Evolutionary conservation across 2,329 filamentous ascomycete genomes (phyloP).

Genomic region (Nothophaeocryptopus gaeumannii): DNA sequence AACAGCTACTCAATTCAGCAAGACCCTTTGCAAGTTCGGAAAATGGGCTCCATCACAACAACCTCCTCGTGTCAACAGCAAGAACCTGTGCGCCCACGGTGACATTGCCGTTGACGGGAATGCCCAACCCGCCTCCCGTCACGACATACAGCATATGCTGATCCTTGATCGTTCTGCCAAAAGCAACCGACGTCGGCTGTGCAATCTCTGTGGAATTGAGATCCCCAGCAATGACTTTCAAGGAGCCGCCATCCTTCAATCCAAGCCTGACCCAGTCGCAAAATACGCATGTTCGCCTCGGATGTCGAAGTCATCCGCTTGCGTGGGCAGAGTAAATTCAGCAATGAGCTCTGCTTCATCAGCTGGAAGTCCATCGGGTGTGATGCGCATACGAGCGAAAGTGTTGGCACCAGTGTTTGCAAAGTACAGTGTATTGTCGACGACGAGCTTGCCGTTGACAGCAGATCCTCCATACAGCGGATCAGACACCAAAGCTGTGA

Average conservation of each 20-base stretch:
- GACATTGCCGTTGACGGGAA: not conserved
- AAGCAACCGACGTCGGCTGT: conserved; percentile 2
- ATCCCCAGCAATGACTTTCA: not conserved
- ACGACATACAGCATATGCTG: not conserved
- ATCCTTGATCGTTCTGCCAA: not conserved
- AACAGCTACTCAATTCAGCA: too few species aligned
- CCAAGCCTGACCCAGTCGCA: not conserved
- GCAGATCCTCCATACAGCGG: not conserved
- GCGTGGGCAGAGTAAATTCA: not conserved
- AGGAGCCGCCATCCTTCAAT: too few species aligned
- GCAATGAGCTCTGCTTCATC: not conserved
- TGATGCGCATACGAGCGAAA: not conserved
- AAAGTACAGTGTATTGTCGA: not conserved
- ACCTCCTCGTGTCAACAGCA: conserved; percentile 3
- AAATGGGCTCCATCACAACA: not conserved
- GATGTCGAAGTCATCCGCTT: conserved; percentile 1
- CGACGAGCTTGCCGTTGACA: conserved; percentile 1
- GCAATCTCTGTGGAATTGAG: conserved; percentile 4
- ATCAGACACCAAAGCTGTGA: not conserved
- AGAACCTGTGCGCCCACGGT: conserved; percentile 3
- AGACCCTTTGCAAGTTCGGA: too few species aligned
- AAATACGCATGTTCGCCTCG: not conserved
- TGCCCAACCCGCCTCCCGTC: not conserved
- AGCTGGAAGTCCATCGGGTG: not conserved
- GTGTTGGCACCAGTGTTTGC: not conserved